Evolutionary conservation across 164 flowering plant genomes (phyloP), one percentile per base, ranked within the genome.

Genomic region (Kalanchoe fedtschenkoi): DNA sequence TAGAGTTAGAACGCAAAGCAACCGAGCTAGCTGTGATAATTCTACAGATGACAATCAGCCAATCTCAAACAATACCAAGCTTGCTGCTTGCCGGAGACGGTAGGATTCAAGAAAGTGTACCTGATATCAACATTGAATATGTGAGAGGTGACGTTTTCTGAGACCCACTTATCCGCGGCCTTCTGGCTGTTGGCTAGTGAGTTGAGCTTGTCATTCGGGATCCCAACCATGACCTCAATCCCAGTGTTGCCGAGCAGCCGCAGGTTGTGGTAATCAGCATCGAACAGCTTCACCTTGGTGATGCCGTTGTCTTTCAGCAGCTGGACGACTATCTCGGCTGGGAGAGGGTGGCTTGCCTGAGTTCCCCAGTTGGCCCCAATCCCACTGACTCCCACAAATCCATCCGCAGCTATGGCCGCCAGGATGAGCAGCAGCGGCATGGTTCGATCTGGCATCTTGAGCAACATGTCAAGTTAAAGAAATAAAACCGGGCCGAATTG

Each of bases 341-440:
- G 65, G 62, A 92, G 68, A 30, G 79, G 88, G 70, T 92, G 98
- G 28, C 81, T 74, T 29, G 81, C 58, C 68, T 89, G 97, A 5
- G 88, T 81, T 9, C 98, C 98, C 97, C 96, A 92, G 74, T 92
- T 92, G 14, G 80, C 95, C 24, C 98, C 97, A 43, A 92, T 82
- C 0, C 86, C 84, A 65, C 6, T 3, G 26, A 51, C 56, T 51
- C 56, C 56, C 9, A 24, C 32, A 14, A 29, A 51, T 16, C 56
- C 21, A 51, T 10, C 22, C 22, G 21, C 22, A 44, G 24, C 28
- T 29, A 24, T 29, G 24, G 28, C 56, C 33, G 26, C 32, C 47
- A 43, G 16, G 5, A 17, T n/a, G 13, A 51, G 13, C 24, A 43
- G 4, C 51, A 43, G 19, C 4, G 19, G 19, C 24, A 43, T n/a